phyloP scores from a whole-genome alignment of 257 asterid genomes.

The Buddleja alternifolia region DNA sequence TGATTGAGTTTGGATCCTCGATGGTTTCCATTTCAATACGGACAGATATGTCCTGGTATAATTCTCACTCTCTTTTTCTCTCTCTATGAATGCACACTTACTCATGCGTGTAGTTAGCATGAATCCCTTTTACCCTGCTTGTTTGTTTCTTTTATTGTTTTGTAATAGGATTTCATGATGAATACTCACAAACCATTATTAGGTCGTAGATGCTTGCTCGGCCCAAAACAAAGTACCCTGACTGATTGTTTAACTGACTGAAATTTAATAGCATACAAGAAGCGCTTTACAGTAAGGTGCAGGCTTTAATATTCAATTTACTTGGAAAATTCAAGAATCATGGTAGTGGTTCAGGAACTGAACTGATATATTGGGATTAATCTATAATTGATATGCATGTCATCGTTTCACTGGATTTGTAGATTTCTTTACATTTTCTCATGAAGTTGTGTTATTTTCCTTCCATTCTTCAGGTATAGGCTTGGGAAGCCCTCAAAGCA shows the following conservation, averaged over 20 bases:
- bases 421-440: slow-evolving; percentile 7
- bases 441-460: slow-evolving; percentile 11
- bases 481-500: slow-evolving; percentile 94
- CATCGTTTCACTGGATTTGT: slow-evolving; percentile 10
- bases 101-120: not conserved
- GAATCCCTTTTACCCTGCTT: not conserved
- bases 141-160: slow-evolving; percentile 13
- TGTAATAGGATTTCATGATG: not conserved
- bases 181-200: not conserved
- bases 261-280: slow-evolving; percentile 10
- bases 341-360: slow-evolving; percentile 7
- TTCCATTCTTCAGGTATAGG: slow-evolving; percentile 73
- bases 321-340: not conserved
- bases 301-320: slow-evolving; percentile 12
- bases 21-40: slow-evolving; percentile 81
- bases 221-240: not conserved
- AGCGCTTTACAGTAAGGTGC: not conserved
- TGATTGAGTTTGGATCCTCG: slow-evolving; percentile 86
- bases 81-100: not conserved
- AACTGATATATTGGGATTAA: slow-evolving; percentile 1
- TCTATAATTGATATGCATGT: slow-evolving; percentile 21
- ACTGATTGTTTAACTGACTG: slow-evolving; percentile 2
- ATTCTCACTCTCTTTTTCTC: slow-evolving; percentile 7
- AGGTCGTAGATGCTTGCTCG: slow-evolving; percentile 11
- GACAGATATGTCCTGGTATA: slow-evolving; percentile 94